phyloP scores from a whole-genome alignment of 1,284 basidiomycete genomes.

The Rhodotorula sp. region DNA sequence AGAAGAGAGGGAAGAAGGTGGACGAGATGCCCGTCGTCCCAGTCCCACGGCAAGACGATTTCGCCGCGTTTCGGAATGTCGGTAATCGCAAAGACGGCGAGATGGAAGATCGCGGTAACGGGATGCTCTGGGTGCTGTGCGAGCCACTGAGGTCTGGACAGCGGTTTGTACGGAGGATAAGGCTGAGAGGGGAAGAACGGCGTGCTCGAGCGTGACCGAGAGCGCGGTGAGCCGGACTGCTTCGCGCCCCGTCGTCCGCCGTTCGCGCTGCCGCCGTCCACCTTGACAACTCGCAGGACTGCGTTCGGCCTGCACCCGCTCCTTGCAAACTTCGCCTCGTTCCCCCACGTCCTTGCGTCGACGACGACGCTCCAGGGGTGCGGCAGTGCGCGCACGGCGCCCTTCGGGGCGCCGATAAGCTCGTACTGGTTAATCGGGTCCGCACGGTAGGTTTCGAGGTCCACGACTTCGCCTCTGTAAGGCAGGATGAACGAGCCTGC shows the following conservation, averaged over 20 bases:
- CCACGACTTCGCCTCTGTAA: slow-evolving; percentile 48
- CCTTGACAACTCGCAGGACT: slow-evolving; percentile 73
- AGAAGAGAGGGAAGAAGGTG: slow-evolving; percentile 63
- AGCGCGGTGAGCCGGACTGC: slow-evolving; percentile 4
- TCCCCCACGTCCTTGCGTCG: slow-evolving; percentile 77
- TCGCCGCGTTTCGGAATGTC: slow-evolving; percentile 80
- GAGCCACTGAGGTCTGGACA: slow-evolving; percentile 10
- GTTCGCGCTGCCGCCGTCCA: slow-evolving; percentile 43
- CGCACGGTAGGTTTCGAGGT: slow-evolving; percentile 47
- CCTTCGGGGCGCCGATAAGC: slow-evolving; percentile 56
- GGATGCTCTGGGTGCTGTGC: slow-evolving; percentile 38
- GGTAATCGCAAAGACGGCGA: slow-evolving; percentile 77
- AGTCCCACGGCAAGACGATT: slow-evolving; percentile 89
- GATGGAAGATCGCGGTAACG: slow-evolving; percentile 57
- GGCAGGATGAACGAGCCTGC: slow-evolving; percentile 50
- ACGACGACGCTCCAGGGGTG: slow-evolving; percentile 76
- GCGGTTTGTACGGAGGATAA: neutral
- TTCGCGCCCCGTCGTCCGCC: neutral
- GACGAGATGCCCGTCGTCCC: slow-evolving; percentile 88
- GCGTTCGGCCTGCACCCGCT: slow-evolving; percentile 87
- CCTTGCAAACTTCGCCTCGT: slow-evolving; percentile 70
- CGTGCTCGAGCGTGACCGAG: neutral
- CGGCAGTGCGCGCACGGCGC: slow-evolving; percentile 74
- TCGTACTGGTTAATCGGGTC: slow-evolving; percentile 58
- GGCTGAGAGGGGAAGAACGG: neutral